phyloP scores from a whole-genome alignment of 2,329 filamentous ascomycete species.

The Xylariaceae sp. region DNA sequence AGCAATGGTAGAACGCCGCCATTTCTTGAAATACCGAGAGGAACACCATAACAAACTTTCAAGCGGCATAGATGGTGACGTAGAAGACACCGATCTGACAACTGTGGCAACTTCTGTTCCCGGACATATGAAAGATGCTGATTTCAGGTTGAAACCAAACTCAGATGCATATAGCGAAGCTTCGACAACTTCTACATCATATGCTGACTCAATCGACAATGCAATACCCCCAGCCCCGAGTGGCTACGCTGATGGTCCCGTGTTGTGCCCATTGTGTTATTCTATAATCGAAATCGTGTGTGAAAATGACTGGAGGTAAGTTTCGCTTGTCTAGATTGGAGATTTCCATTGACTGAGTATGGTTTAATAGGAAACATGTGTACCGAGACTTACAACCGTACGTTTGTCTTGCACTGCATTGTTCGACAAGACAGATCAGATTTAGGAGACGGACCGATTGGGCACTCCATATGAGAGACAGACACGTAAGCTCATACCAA shows the following conservation, averaged over 20 bases:
- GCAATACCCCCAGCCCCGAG: background rate
- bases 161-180: too few species aligned
- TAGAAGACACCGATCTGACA: background rate
- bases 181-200: background rate
- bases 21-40: conserved; percentile 2
- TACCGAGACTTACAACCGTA: conserved; percentile 7
- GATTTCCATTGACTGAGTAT: too few species aligned
- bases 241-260: background rate
- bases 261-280: conserved; percentile 7
- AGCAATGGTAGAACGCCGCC: conserved; percentile 2
- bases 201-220: background rate
- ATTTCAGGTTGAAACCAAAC: too few species aligned
- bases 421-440: background rate
- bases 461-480: conserved; percentile 4
- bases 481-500: too few species aligned
- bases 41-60: background rate
- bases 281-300: background rate
- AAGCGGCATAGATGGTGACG: background rate
- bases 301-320: conserved; percentile 4
- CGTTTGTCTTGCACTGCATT: conserved; percentile 1
- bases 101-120: background rate
- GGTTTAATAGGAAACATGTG: conserved; percentile 3
- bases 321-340: too few species aligned
- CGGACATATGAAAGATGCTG: background rate
- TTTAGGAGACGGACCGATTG: conserved; percentile 1